Evolutionary conservation across 176 grass and related monocot genomes (phyloP), one percentile per base, ranked within the genome.

Genomic region (Oryza punctata): DNA sequence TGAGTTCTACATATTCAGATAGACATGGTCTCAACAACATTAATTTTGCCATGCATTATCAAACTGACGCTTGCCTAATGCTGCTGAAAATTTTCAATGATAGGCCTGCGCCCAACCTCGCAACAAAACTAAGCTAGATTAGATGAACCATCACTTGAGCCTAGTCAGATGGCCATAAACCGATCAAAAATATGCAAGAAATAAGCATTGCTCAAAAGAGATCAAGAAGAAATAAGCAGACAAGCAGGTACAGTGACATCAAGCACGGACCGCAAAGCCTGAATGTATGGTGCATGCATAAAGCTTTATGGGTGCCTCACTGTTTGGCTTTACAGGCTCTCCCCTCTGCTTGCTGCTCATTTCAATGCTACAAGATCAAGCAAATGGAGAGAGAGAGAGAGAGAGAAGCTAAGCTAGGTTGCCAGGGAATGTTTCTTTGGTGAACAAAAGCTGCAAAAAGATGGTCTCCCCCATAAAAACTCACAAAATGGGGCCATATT

Each of bases 401-500:
- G 52, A 12, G 12, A 13, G 10, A 6, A 41, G 37, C 37, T 41
- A 11, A 70, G 21, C 21, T 41, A 44, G 57, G 7, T 61, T 61
- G 57, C 45, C 67, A 57, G 68, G 33, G 57, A 73, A 73, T 86
- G 84, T 86, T 85, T 86, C 67, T 86, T 79, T 86, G 52, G 76
- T 73, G 59, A 14, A 50, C 25, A 72, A 85, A 86, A 65, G 84
- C 67, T 65, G 59, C 57, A 38, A 67, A 72, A 80, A 63, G 77
- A 57, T 73, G 84, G 30, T 66, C 76, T 59, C 54, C 18, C n/a
- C 29, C 54, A 84, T 57, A 67, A 61, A 47, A 61, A 47, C 29
- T 47, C 63, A 46, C 66, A 29, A 50, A 49, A 49, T 23, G 45
- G 50, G 7, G 27, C 21, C 50, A 49, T 35, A 49, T n/a, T 40